These are phyloP conservation scores for Botryotinia calthae DNA, from an alignment of 2,329 filamentous ascomycete species.

Conservation along the genomic window DNA sequence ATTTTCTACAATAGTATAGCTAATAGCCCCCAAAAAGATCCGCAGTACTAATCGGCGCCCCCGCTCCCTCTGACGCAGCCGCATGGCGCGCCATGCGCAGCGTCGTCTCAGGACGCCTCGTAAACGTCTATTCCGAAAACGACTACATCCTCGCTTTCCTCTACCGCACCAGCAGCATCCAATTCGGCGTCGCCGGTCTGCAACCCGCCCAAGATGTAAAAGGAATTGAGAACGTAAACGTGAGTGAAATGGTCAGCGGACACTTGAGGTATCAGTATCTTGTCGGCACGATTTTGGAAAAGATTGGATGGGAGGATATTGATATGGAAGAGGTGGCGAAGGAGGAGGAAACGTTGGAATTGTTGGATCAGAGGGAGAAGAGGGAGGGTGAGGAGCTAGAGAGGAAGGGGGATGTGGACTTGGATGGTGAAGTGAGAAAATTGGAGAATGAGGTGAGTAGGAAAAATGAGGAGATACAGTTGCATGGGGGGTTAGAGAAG, in stretches of 20 bases:
- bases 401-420: conserved; percentile 26
- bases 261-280: conserved; percentile 70
- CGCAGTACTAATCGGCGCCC: conserved; percentile 78
- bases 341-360: conserved; percentile 45
- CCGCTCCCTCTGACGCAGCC: conserved; percentile 66
- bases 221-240: conserved; percentile 60
- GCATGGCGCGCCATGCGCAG: conserved; percentile 76
- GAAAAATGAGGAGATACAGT: conserved; percentile 15
- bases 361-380: conserved; percentile 45
- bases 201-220: conserved; percentile 68
- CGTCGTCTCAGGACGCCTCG: conserved; percentile 76
- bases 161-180: conserved; percentile 79
- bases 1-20: neutral
- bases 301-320: conserved; percentile 61
- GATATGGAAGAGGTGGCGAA: conserved; percentile 46
- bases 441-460: conserved; percentile 25
- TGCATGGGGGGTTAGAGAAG: conserved; percentile 2
- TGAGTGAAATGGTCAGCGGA: conserved; percentile 62
- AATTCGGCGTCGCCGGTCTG: conserved; percentile 79
- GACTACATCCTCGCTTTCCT: conserved; percentile 86
- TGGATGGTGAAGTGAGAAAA: conserved; percentile 39
- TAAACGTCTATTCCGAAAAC: conserved; percentile 86
- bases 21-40: conserved; percentile 32
- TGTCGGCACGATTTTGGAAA: conserved; percentile 63
- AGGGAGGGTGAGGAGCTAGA: conserved; percentile 38